These are phyloP conservation scores for Linaria vulgaris DNA, from an alignment of 257 asterid species.

Conservation along the genomic window DNA sequence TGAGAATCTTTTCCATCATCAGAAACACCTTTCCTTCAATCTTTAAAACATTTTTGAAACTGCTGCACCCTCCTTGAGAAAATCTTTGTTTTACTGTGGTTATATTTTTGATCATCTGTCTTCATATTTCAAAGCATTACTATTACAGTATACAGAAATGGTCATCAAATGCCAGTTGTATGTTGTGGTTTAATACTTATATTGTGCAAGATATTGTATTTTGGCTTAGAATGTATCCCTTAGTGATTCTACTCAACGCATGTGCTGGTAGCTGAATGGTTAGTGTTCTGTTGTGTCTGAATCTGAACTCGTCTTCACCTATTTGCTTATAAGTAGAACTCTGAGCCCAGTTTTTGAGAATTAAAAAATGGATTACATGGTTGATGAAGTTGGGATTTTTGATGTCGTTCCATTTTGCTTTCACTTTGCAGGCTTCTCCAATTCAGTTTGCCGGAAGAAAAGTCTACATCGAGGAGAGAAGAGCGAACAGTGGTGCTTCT, in stretches of 20 bases:
- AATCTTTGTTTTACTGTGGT: neutral
- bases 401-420: neutral
- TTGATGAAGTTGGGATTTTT: neutral
- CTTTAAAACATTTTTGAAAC: neutral
- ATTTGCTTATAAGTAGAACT: neutral
- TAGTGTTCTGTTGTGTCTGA: neutral
- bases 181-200: too few relatives aligned
- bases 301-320: neutral
- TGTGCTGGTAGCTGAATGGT: neutral
- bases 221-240: neutral
- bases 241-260: neutral
- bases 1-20: constrained; percentile 15
- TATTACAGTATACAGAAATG: neutral
- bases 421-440: constrained; percentile 65
- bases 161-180: constrained; percentile 3
- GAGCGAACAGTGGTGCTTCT: constrained; percentile 48
- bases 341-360: too few relatives aligned
- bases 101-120: neutral
- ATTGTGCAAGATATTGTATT: neutral
- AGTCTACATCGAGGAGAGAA: constrained; percentile 78
- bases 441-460: constrained; percentile 60
- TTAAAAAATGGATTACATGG: too few relatives aligned
- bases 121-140: neutral
- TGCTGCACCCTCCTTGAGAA: constrained; percentile 5
- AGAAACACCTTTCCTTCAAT: neutral